These are phyloP conservation scores for Crucibulum laeve DNA, from an alignment of 768 basidiomycete species.

Conservation along the genomic window DNA sequence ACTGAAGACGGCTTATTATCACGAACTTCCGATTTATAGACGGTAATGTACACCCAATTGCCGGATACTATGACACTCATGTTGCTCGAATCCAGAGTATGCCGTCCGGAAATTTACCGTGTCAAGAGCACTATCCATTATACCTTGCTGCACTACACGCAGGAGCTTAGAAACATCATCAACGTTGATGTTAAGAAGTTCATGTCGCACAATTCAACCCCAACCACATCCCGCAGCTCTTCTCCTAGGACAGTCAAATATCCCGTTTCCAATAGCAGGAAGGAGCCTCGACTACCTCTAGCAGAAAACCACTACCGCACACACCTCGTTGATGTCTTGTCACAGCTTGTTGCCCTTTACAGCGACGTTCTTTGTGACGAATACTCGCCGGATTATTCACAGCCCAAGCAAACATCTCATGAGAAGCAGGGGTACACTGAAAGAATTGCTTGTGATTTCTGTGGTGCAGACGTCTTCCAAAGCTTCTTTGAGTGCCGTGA, in stretches of 20 bases:
- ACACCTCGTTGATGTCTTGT: constrained; percentile 17
- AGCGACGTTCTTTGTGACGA: constrained; percentile 51
- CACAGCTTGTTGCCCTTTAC: constrained; percentile 38
- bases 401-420: constrained; percentile 1
- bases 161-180: constrained; percentile 14
- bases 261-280: neutral
- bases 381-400: constrained; percentile 20
- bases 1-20: constrained; percentile 52
- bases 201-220: neutral
- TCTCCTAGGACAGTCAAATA: neutral
- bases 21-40: constrained; percentile 77
- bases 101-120: constrained; percentile 72
- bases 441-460: constrained; percentile 67
- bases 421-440: constrained; percentile 6
- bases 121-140: constrained; percentile 65
- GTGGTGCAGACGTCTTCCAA: constrained; percentile 77
- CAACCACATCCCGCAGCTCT: neutral
- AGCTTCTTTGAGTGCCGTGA: constrained; percentile 69
- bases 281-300: constrained; percentile 2
- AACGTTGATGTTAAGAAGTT: neutral
- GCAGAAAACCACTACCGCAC: neutral
- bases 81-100: constrained; percentile 47
- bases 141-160: constrained; percentile 35
- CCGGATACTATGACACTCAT: neutral
- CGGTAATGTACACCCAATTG: constrained; percentile 39